Evolutionary conservation across 2,329 filamentous ascomycete species (phyloP), one percentile per base, ranked within the genome.

Genomic region (Fusarium caatingaense): DNA sequence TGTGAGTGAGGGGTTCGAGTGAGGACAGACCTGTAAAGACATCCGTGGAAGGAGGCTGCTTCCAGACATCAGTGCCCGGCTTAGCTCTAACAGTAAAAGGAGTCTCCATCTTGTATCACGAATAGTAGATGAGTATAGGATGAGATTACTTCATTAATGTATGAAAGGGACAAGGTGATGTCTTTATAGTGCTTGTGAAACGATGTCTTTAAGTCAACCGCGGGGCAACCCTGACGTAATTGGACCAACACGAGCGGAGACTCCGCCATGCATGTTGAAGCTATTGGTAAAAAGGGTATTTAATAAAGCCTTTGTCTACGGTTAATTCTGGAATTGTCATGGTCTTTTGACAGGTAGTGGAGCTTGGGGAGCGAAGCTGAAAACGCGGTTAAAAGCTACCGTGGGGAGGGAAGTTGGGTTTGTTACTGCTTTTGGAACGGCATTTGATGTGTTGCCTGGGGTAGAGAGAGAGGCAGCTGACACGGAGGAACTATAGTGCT

Each of bases 31-130:
- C 91, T 73, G 87, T 91, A 82, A 92, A 93, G 69, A 86, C 83
- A 62, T 89, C 83, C 16, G 86, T 87, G n/a, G 83, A 80, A 0
- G 91, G 91, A 1, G 90, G 89, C 77, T 93, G 93, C 77, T 91
- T 89, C 92, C 92, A 95, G 76, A 94, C 88, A 79, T 94, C 92
- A 37, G 91, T 93, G 32, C 84, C 84, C 0, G 91, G 84, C 0
- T 80, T 75, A 20, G 89, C 87, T 55, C 82, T 84, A 72, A 92
- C 83, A 18, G 79, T 83, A 77, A 75, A 75, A 5, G 62, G 62
- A 40, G 60, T 41, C 4, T 68, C 54, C 71, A 75, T 72, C 8
- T 27, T 53, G 8, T 15, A 6, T 23, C 12, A 34, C 12, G 37
- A 4, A 9, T 8, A 47, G 6, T 8, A 10, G 21, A 1, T 45